Percentiles rank a stretch among this genome's conserved stretches.
Evolutionary conservation across 1,284 basidiomycete genomes (phyloP).

Genomic region (Melampsora americana): DNA sequence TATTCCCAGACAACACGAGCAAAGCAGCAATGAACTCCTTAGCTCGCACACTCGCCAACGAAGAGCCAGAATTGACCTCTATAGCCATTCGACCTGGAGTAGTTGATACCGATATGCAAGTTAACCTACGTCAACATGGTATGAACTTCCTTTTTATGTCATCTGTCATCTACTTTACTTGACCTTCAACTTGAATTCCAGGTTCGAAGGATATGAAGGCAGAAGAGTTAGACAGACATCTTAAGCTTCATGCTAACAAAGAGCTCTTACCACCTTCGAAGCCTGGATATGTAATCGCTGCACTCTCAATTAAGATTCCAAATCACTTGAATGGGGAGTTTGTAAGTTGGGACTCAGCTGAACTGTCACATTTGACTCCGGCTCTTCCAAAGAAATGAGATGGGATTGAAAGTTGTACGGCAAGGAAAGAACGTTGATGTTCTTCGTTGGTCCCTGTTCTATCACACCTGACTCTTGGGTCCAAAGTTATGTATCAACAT

Average conservation of each 20-base stretch:
- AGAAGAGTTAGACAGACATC: constrained; percentile 13
- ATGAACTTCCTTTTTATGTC: not conserved
- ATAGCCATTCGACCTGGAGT: constrained; percentile 31
- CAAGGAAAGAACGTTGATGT: no score
- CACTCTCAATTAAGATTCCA: constrained; percentile 4
- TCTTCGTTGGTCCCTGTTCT: no score
- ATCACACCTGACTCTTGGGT: no score
- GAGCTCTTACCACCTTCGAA: constrained; percentile 11
- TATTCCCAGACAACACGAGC: constrained; percentile 28
- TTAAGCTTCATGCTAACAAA: not conserved
- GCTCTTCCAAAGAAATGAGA: not conserved
- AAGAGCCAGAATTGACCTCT: constrained; percentile 28
- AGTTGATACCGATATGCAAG: constrained; percentile 38
- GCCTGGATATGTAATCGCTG: constrained; percentile 28
- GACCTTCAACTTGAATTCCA: not conserved
- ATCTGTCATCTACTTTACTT: not conserved
- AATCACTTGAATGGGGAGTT: constrained; percentile 14
- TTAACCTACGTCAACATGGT: constrained; percentile 11
- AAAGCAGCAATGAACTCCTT: constrained; percentile 44
- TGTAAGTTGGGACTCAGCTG: constrained; percentile 37
- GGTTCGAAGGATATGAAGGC: constrained; percentile 5
- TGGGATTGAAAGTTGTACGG: no score
- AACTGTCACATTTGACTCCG: constrained; percentile 11
- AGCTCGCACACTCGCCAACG: constrained; percentile 31
- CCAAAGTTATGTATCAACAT: no score